A percentile compares a stretch with the other conserved stretches of the same genome.
These are phyloP conservation scores for Eutrema heterophyllum DNA, from an alignment of 345 rosid genomes.

Conservation along the genomic window DNA sequence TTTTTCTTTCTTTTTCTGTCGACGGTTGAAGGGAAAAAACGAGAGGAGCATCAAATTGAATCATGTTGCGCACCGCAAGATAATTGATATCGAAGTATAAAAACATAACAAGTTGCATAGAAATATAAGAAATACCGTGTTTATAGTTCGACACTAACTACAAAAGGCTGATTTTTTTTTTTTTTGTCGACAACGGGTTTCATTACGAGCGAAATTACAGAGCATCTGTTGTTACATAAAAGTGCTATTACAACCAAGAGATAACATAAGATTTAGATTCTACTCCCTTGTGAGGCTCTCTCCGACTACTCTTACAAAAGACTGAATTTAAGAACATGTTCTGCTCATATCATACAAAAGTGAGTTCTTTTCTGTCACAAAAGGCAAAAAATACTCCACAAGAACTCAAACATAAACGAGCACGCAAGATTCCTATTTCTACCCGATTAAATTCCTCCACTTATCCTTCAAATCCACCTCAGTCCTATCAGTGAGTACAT, in stretches of 20 bases:
- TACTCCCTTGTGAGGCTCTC: no score
- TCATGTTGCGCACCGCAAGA: background rate
- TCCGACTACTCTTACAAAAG: background rate
- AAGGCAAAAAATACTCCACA: background rate
- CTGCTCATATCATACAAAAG: background rate
- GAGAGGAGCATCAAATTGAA: background rate
- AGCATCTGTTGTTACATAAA: no score
- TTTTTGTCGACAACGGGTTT: no score
- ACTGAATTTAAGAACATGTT: background rate
- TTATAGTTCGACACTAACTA: no score
- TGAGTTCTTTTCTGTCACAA: background rate
- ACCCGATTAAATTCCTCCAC: conserved; percentile 7
- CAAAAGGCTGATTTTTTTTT: no score
- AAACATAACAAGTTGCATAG: no score
- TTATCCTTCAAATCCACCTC: conserved; percentile 25
- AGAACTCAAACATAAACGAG: background rate
- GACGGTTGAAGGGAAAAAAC: background rate
- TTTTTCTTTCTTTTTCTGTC: no score
- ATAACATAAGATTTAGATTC: no score
- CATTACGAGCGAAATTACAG: no score
- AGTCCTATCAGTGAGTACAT: background rate
- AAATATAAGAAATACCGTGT: no score
- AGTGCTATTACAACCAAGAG: no score
- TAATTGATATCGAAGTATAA: no score
- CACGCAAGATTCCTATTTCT: background rate